Evolutionary conservation across 1,284 basidiomycete genomes (phyloP).

Genomic region (Apiotrichum montevideense): DNA sequence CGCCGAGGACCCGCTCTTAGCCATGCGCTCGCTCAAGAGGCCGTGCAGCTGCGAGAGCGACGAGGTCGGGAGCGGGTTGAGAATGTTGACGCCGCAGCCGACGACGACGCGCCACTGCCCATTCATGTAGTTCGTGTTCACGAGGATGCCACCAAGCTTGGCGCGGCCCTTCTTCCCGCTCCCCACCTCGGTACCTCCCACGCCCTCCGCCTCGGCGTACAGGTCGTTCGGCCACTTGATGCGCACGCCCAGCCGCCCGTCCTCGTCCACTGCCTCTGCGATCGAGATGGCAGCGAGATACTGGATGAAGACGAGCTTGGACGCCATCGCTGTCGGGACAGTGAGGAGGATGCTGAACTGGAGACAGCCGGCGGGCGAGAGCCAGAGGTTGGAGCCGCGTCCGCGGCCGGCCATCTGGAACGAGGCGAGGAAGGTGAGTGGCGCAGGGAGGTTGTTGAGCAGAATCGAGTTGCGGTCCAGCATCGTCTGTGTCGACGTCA

Average conservation of each 20-base stretch:
- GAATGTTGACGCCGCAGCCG: conserved; percentile 83
- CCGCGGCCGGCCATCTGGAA: conserved; percentile 85
- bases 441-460: conserved; percentile 63
- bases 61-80: conserved; percentile 75
- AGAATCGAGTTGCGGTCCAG: conserved; percentile 82
- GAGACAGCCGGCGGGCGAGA: conserved; percentile 84
- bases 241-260: conserved; percentile 58
- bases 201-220: conserved; percentile 58
- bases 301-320: conserved; percentile 84
- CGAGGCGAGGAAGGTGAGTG: conserved; percentile 69
- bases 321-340: conserved; percentile 54
- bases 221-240: conserved; percentile 99
- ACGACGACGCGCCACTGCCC: conserved; percentile 71
- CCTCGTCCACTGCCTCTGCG: conserved; percentile 60
- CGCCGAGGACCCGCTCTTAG: conserved; percentile 15
- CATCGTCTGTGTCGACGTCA: conserved; percentile 93
- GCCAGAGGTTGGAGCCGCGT: conserved; percentile 83
- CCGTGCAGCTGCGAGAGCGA: conserved; percentile 66
- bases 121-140: conserved; percentile 75
- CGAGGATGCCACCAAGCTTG: conserved; percentile 86
- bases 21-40: conserved; percentile 25
- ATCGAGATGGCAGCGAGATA: conserved; percentile 88
- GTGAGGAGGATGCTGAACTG: conserved; percentile 77
- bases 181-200: conserved; percentile 35
- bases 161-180: conserved; percentile 49